Conservation (phyloP, 2,329 filamentous ascomycete species). For the Biscogniauxia mediterranea region DNA sequence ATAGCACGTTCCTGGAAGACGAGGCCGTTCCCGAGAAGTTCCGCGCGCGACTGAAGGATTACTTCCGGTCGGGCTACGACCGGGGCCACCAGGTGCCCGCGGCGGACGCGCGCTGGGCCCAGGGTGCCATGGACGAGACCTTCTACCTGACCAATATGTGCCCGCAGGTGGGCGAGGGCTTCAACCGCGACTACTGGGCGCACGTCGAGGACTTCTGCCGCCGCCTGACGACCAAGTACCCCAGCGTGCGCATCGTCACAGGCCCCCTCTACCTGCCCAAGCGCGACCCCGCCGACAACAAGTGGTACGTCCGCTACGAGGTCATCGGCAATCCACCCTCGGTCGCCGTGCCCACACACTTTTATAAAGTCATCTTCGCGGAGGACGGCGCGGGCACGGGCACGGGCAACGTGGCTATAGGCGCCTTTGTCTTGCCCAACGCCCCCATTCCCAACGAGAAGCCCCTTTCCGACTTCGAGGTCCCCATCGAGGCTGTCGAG, state of each 20-base stretch:
- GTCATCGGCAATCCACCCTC: conserved; percentile 92
- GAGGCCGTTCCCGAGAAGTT: conserved; percentile 76
- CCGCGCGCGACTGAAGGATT: conserved; percentile 87
- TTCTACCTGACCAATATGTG: conserved; percentile 97
- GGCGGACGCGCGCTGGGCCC: conserved; percentile 93
- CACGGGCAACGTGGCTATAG: conserved; percentile 71
- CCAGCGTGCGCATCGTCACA: conserved; percentile 86
- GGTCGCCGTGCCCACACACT: conserved; percentile 95
- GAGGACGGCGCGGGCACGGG: conserved; percentile 65
- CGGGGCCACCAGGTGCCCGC: conserved; percentile 96
- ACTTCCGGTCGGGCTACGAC: conserved; percentile 92
- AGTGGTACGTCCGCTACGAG: conserved; percentile 95
- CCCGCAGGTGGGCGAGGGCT: conserved; percentile 95
- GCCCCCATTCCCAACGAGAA: conserved; percentile 84
- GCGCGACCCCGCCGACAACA: conserved; percentile 76
- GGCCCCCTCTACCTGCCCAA: conserved; percentile 91
- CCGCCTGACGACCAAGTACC: conserved; percentile 75
- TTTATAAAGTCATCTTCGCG: conserved; percentile 98
- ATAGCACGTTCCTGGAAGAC: conserved; percentile 84
- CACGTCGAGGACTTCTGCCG: conserved; percentile 98
- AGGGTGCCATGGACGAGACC: conserved; percentile 90
- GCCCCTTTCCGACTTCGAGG: conserved; percentile 87
- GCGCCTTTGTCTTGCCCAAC: conserved; percentile 94
- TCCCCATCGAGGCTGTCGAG: conserved; percentile 89
- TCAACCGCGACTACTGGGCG: conserved; percentile 99